Evolutionary conservation across 805 yeast genomes (phyloP).

Genomic region (Candida ulmi): DNA sequence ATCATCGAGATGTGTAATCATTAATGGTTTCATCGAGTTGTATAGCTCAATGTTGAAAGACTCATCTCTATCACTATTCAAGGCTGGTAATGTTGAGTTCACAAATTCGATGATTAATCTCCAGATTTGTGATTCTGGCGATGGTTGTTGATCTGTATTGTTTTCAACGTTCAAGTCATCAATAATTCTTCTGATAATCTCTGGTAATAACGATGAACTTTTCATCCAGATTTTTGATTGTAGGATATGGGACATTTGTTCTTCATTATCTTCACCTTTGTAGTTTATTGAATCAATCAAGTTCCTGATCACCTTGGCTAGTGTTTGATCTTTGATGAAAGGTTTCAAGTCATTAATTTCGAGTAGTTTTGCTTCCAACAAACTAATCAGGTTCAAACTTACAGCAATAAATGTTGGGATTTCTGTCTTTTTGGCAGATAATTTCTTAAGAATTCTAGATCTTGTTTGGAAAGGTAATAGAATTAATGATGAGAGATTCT

Average conservation of each 20-base stretch:
- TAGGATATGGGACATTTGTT: constrained; percentile 6
- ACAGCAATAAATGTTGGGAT: constrained; percentile 63
- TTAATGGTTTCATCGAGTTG: constrained; percentile 29
- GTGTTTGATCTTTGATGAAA: constrained; percentile 38
- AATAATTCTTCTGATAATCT: constrained; percentile 25
- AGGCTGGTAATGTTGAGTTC: constrained; percentile 32
- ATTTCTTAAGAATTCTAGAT: constrained; percentile 48
- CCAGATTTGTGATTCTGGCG: constrained; percentile 28
- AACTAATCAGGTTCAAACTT: constrained; percentile 40
- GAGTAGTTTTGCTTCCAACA: constrained; percentile 35
- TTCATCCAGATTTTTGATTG: constrained; percentile 48
- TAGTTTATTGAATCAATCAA: constrained; percentile 47
- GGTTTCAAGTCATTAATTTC: constrained; percentile 25
- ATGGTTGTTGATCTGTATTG: constrained; percentile 6
- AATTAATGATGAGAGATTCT: constrained; percentile 48
- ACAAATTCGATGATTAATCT: constrained; percentile 35
- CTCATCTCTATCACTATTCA: constrained; percentile 32
- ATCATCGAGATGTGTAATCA: constrained; percentile 36
- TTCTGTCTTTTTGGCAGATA: constrained; percentile 33
- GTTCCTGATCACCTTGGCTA: constrained; percentile 41
- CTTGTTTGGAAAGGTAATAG: constrained; percentile 59
- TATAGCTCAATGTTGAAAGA: constrained; percentile 41
- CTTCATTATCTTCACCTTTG: constrained; percentile 30
- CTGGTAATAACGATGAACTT: constrained; percentile 36
- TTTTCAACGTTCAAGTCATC: constrained; percentile 14